These are phyloP conservation scores for Peziza echinospora DNA, from an alignment of 495 filamentous ascomycete genomes.

Conservation along the genomic window DNA sequence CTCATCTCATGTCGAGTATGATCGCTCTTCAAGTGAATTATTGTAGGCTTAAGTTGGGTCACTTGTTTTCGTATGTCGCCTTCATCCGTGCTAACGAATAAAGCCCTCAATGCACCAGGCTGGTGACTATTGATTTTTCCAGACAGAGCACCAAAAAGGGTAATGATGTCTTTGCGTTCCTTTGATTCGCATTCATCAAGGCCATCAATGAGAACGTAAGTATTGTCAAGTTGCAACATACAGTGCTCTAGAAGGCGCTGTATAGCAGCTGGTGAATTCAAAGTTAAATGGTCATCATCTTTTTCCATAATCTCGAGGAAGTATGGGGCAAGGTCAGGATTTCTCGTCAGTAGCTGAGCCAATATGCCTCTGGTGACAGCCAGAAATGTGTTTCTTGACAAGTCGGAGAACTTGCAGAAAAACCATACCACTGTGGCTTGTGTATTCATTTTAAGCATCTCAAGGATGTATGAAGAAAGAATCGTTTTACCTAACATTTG, in stretches of 20 bases:
- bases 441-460: slow-evolving; percentile 11
- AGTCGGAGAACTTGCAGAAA: slow-evolving; percentile 24
- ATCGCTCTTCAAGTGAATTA: slow-evolving; percentile 8
- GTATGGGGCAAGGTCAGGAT: slow-evolving; percentile 17
- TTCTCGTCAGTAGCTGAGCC: slow-evolving; percentile 21
- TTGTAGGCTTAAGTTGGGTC: slow-evolving; percentile 10
- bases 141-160: slow-evolving; percentile 2
- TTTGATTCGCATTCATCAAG: slow-evolving; percentile 24
- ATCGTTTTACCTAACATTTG: slow-evolving; percentile 24
- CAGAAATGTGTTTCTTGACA: slow-evolving; percentile 16
- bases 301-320: slow-evolving; percentile 18
- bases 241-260: slow-evolving; percentile 18
- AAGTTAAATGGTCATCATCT: slow-evolving; percentile 14
- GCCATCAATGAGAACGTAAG: slow-evolving; percentile 26
- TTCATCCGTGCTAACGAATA: slow-evolving; percentile 25
- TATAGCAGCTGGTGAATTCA: slow-evolving; percentile 13
- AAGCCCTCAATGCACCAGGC: slow-evolving; percentile 17
- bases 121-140: slow-evolving; percentile 12
- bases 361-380: slow-evolving; percentile 21
- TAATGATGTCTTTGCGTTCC: slow-evolving; percentile 17
- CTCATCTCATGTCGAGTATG: slow-evolving; percentile 20
- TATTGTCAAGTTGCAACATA: slow-evolving; percentile 12
- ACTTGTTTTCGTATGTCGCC: slow-evolving; percentile 18
- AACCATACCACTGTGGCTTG: slow-evolving; percentile 21
- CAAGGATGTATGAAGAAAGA: slow-evolving; percentile 22